phyloP scores from a whole-genome alignment of 1,284 basidiomycete species.

The Pseudomicrostroma phylloplanum region DNA sequence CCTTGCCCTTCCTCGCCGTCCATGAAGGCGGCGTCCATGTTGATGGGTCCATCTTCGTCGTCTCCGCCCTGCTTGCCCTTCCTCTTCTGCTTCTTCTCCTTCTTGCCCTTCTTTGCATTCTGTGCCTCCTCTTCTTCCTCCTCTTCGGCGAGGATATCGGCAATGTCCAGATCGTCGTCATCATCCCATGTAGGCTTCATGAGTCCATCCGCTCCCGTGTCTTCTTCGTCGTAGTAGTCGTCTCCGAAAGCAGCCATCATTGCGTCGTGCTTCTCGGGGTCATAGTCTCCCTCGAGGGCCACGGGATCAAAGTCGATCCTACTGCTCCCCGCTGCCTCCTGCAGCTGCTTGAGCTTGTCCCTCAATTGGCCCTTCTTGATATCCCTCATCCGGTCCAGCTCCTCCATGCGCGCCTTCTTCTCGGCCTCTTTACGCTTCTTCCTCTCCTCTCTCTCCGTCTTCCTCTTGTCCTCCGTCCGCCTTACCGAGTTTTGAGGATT shows the following conservation, averaged over 20 bases:
- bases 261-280: slow-evolving; percentile 44
- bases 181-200: slow-evolving; percentile 81
- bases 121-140: slow-evolving; percentile 24
- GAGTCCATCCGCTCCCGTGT: slow-evolving; percentile 38
- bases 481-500: slow-evolving; percentile 23
- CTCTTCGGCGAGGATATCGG: slow-evolving; percentile 60
- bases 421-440: slow-evolving; percentile 41
- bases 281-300: slow-evolving; percentile 46
- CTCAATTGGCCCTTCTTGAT: slow-evolving; percentile 43
- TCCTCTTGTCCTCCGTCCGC: slow-evolving; percentile 42
- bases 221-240: slow-evolving; percentile 34
- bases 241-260: slow-evolving; percentile 45
- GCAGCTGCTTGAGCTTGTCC: slow-evolving; percentile 40
- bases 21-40: slow-evolving; percentile 67
- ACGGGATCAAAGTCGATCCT: slow-evolving; percentile 30
- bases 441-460: slow-evolving; percentile 42
- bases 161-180: slow-evolving; percentile 67
- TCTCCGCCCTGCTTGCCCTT: slow-evolving; percentile 52
- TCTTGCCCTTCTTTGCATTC: slow-evolving; percentile 53
- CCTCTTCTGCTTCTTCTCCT: slow-evolving; percentile 54
- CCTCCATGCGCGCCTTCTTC: slow-evolving; percentile 42
- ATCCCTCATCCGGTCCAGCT: slow-evolving; percentile 37
- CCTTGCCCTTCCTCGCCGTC: slow-evolving; percentile 21
- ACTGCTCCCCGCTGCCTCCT: slow-evolving; percentile 38
- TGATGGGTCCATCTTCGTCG: slow-evolving; percentile 56